These are phyloP conservation scores for Coelastrella sp. DNA, from an alignment of 139 green algal genomes.

Conservation along the genomic window DNA sequence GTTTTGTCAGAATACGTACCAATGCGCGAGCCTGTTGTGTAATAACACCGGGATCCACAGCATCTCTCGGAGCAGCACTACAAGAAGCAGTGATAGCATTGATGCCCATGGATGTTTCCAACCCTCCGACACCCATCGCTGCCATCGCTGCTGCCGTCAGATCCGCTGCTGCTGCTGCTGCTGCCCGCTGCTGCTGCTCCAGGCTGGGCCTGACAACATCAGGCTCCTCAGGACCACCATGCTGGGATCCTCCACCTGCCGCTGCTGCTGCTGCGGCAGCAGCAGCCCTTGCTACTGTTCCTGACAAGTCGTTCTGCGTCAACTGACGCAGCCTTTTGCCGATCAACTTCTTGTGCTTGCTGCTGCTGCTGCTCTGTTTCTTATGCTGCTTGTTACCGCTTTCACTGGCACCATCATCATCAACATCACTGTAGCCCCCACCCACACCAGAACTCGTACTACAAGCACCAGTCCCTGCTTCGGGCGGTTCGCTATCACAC, in stretches of 20 bases:
- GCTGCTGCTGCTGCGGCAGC: constrained; percentile 3
- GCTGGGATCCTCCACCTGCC: not conserved
- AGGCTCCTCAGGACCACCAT: not conserved
- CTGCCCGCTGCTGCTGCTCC: not conserved
- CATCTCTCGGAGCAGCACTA: not conserved
- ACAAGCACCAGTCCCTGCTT: not conserved
- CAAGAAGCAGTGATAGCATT: constrained; percentile 10
- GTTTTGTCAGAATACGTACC: constrained; percentile 41
- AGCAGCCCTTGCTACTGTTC: constrained; percentile 8
- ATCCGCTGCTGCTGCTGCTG: not conserved
- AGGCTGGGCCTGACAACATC: not conserved
- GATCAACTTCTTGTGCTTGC: not conserved
- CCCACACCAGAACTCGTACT: not conserved
- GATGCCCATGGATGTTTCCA: not conserved
- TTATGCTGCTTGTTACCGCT: not conserved
- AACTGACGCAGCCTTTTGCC: constrained; percentile 12
- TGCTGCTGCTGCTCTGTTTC: constrained; percentile 4
- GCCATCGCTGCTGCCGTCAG: not conserved
- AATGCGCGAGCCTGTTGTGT: constrained; percentile 33
- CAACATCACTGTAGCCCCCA: not conserved
- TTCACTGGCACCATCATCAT: not conserved
- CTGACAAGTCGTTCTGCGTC: constrained; percentile 33
- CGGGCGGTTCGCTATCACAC: not conserved
- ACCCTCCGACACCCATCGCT: not conserved
- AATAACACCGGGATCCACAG: not conserved